phyloP scores from a whole-genome alignment of 2,329 filamentous ascomycete genomes.

The Fusarium nodosum region DNA sequence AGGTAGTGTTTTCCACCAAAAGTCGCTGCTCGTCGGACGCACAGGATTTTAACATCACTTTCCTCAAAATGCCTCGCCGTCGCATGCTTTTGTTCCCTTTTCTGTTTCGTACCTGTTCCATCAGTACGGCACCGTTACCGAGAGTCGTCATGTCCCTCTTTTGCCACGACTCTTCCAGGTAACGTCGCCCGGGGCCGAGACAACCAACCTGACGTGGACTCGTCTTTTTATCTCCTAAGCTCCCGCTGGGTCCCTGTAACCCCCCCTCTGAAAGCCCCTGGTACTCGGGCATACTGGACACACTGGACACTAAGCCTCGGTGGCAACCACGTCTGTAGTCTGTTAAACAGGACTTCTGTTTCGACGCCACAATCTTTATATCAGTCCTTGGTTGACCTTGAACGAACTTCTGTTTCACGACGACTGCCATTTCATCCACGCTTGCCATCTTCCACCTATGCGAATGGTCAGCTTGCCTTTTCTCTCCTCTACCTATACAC shows the following conservation, averaged over 20 bases:
- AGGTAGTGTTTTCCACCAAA: conserved; percentile 47
- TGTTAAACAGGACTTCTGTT: conserved; percentile 21
- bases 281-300: conserved; percentile 18
- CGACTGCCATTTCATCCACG: conserved; percentile 10
- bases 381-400: conserved; percentile 46
- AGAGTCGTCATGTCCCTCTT: conserved; percentile 44
- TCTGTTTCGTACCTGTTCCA: conserved; percentile 18
- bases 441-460: conserved; percentile 15
- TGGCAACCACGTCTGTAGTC: conserved; percentile 43
- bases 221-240: conserved; percentile 37
- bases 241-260: conserved; percentile 39
- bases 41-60: conserved; percentile 48
- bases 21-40: conserved; percentile 46
- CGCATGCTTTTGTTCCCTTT: conserved; percentile 43
- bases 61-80: conserved; percentile 53
- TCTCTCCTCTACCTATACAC: conserved; percentile 15
- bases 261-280: conserved; percentile 29
- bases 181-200: conserved; percentile 42
- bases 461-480: conserved; percentile 15
- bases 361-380: conserved; percentile 48
- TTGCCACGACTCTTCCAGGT: conserved; percentile 47
- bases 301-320: conserved; percentile 31
- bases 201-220: conserved; percentile 38
- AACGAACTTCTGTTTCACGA: conserved; percentile 20
- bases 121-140: conserved; percentile 36